These are phyloP conservation scores for Aspergillus neotritici DNA, from an alignment of 2,329 filamentous ascomycete species.

Conservation along the genomic window DNA sequence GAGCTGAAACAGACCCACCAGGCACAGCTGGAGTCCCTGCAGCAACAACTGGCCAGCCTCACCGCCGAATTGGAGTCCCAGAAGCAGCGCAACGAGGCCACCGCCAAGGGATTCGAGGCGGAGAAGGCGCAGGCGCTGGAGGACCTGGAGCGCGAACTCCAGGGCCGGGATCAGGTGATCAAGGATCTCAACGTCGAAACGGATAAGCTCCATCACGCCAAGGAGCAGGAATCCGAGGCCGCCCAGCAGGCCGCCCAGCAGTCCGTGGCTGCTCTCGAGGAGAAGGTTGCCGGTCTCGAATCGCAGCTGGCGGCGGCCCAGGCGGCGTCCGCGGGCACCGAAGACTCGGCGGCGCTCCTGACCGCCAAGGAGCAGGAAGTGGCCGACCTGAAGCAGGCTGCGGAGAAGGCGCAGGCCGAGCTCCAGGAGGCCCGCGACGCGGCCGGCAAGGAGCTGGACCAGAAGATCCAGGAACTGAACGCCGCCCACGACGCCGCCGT, in stretches of 20 bases:
- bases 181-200: slow-evolving; percentile 37
- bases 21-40: slow-evolving; percentile 29
- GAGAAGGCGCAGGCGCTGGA: slow-evolving; percentile 30
- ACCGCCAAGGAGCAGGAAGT: slow-evolving; percentile 35
- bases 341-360: slow-evolving; percentile 23
- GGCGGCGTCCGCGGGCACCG: slow-evolving; percentile 22
- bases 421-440: slow-evolving; percentile 24
- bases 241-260: slow-evolving; percentile 30
- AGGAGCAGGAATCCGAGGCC: slow-evolving; percentile 31
- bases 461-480: slow-evolving; percentile 26
- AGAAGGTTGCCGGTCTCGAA: slow-evolving; percentile 33
- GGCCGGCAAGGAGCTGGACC: slow-evolving; percentile 15
- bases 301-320: slow-evolving; percentile 30
- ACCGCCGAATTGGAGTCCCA: slow-evolving; percentile 30
- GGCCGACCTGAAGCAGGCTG: slow-evolving; percentile 26
- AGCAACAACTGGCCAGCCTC: slow-evolving; percentile 30
- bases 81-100: slow-evolving; percentile 24
- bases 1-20: slow-evolving; percentile 34
- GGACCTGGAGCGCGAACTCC: slow-evolving; percentile 28
- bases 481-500: slow-evolving; percentile 25
- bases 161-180: slow-evolving; percentile 33
- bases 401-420: slow-evolving; percentile 31
- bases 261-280: slow-evolving; percentile 26
- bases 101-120: slow-evolving; percentile 20
- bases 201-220: slow-evolving; percentile 29